A percentile compares a stretch with the other conserved stretches of the same genome.
These are phyloP conservation scores for Penicillium sp. DNA, from an alignment of 2,329 filamentous ascomycete species.

Conservation along the genomic window DNA sequence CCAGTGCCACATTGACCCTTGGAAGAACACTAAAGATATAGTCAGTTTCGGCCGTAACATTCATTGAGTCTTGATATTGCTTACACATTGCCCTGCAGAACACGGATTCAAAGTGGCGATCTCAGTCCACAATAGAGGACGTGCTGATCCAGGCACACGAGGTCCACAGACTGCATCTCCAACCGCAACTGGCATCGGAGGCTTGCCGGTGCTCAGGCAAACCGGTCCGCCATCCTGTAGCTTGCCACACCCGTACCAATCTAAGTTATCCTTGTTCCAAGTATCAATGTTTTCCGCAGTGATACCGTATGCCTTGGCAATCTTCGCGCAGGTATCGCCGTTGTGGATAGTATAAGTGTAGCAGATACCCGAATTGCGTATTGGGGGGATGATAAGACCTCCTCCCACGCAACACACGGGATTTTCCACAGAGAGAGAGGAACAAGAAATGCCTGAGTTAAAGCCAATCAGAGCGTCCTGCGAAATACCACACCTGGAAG, in stretches of 20 bases:
- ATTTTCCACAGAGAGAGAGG: background rate
- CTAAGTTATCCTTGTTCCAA: slow-evolving; percentile 1
- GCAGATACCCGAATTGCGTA: background rate
- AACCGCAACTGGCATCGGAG: slow-evolving; percentile 2
- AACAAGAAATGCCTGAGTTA: background rate
- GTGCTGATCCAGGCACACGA: slow-evolving; percentile 3
- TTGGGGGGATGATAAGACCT: background rate
- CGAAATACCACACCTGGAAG: slow-evolving; percentile 1
- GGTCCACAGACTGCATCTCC: slow-evolving; percentile 3
- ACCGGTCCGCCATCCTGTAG: background rate
- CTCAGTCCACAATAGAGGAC: background rate
- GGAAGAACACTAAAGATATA: background rate
- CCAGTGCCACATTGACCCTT: slow-evolving; percentile 8
- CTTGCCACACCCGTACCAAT: background rate
- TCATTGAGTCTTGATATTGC: background rate
- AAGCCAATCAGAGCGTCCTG: background rate
- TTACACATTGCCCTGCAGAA: slow-evolving; percentile 6
- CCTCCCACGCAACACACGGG: slow-evolving; percentile 2
- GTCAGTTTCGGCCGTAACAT: background rate
- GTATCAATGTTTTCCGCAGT: background rate
- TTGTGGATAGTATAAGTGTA: background rate
- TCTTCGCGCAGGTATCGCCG: background rate
- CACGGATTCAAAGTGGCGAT: slow-evolving; percentile 5
- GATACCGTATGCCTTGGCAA: background rate
- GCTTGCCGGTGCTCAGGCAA: background rate